Evolutionary conservation across 140 eudicot genomes (phyloP), one percentile per base, ranked within the genome.

Genomic region (Flaveria floridana): DNA sequence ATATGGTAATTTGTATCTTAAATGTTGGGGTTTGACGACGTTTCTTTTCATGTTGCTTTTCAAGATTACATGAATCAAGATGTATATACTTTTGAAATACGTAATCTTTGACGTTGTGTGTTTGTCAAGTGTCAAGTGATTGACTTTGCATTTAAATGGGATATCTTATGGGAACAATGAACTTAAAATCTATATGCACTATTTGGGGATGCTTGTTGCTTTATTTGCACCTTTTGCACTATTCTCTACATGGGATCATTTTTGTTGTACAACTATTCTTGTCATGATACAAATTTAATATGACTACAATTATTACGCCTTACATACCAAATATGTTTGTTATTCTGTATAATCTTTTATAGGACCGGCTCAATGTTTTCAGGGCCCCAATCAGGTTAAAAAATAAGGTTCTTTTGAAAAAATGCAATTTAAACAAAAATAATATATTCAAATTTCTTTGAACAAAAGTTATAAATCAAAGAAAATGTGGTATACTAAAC

Each of bases 141-240:
- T 53, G 75, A 76, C 81, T 55, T 76, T 68, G 59, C 75, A 68
- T 44, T 55, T 42, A 52, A 76, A 76, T 55, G 69, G 75, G 70
- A 58, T 56, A 42, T 26, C 75, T 76, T 76, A 55, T 76, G 69
- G 81, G 69, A 76, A 57, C 68, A 69, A 76, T 76, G 75, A 55
- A 41, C 12, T 16, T 3, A 7, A 65, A 7, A 20, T 19, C 23
- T 55, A 67, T 19, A 67, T 66, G 68, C 75, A 76, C 68, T 52
- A 23, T 66, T 67, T 37, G 57, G 75, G 75, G 65, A 37, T 20
- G 15, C 67, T 30, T 37, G 13, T 44, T 48, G 55, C 55, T 48
- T 48, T 48, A 47, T 47, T 47, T 47, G 53, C 53, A 47, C n/a
- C 53, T 48, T 13, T 48, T 48, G 16, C 55, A 13, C 55, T 48